These are phyloP conservation scores for Esteya vermicola DNA, from an alignment of 2,329 filamentous ascomycete genomes.

Conservation along the genomic window DNA sequence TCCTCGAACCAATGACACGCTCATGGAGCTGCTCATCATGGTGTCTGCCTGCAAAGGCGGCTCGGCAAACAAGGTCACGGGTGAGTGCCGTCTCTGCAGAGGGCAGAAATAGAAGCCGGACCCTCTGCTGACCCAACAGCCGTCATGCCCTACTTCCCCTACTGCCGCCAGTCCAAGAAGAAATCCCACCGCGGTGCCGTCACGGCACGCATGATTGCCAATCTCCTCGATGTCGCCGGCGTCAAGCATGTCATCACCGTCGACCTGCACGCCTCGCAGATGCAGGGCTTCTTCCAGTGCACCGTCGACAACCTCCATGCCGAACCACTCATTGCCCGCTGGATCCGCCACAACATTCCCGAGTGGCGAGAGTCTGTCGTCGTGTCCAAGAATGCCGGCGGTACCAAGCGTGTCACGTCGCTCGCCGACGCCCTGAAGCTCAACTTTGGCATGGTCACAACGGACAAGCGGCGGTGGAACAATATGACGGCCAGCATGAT, in stretches of 20 bases:
- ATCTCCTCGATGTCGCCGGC: slow-evolving; percentile 81
- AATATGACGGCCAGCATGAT: slow-evolving; percentile 71
- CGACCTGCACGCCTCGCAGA: slow-evolving; percentile 92
- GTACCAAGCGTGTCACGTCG: slow-evolving; percentile 92
- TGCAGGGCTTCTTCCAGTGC: slow-evolving; percentile 98
- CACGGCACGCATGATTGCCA: slow-evolving; percentile 92
- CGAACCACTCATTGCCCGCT: slow-evolving; percentile 86
- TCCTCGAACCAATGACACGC: slow-evolving; percentile 90
- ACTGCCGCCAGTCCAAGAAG: slow-evolving; percentile 98
- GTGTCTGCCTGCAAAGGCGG: slow-evolving; percentile 97
- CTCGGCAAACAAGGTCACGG: slow-evolving; percentile 91
- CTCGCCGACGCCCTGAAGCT: slow-evolving; percentile 91
- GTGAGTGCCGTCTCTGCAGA: slow-evolving; percentile 40
- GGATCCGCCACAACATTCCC: slow-evolving; percentile 80
- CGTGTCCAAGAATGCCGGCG: slow-evolving; percentile 95
- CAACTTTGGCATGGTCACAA: slow-evolving; percentile 94
- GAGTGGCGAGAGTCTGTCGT: slow-evolving; percentile 88
- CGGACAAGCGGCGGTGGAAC: slow-evolving; percentile 52
- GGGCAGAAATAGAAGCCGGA: too few species aligned
- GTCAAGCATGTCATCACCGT: slow-evolving; percentile 97
- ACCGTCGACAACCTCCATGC: slow-evolving; percentile 96
- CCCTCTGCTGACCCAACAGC: slow-evolving; percentile 32
- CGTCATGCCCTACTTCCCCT: slow-evolving; percentile 92
- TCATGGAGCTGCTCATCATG: slow-evolving; percentile 99
- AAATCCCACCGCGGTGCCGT: slow-evolving; percentile 95